A percentile compares a stretch with the other conserved stretches of the same genome.
Evolutionary conservation across 2,329 filamentous ascomycete species (phyloP).

Genomic region (Fusarium sambucinum): DNA sequence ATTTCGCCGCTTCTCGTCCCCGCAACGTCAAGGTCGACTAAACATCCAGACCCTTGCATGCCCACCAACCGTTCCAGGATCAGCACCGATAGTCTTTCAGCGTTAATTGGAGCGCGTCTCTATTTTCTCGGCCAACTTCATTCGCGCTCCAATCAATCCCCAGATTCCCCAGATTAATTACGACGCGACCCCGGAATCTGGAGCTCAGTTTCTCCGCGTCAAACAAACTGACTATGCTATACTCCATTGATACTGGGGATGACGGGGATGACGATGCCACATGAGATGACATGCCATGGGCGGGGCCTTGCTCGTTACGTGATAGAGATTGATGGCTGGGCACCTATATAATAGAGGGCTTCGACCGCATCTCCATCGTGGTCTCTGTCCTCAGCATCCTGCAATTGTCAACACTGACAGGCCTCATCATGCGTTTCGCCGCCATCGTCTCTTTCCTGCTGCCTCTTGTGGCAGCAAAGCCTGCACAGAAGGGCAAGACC

Average conservation of each 20-base stretch:
- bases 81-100: not conserved
- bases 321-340: not conserved
- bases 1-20: slow-evolving; percentile 7
- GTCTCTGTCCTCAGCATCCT: slow-evolving; percentile 8
- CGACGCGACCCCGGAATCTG: slow-evolving; percentile 20
- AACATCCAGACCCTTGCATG: slow-evolving; percentile 17
- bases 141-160: slow-evolving; percentile 38
- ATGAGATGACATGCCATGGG: slow-evolving; percentile 19
- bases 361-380: not conserved
- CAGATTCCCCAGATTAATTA: slow-evolving; percentile 30
- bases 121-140: not conserved
- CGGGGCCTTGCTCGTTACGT: not conserved
- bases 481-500: slow-evolving; percentile 28
- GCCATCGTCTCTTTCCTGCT: slow-evolving; percentile 26
- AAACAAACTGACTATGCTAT: not conserved
- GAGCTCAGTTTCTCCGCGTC: slow-evolving; percentile 32
- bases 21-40: slow-evolving; percentile 12
- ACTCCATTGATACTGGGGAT: not conserved
- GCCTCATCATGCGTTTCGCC: slow-evolving; percentile 35
- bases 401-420: slow-evolving; percentile 5
- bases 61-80: slow-evolving; percentile 19
- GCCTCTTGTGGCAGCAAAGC: slow-evolving; percentile 33
- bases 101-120: slow-evolving; percentile 35
- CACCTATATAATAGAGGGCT: slow-evolving; percentile 22
- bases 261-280: slow-evolving; percentile 4